Conservation (phyloP, 129 eudicot genomes). For the Glebionis coronaria region DNA sequence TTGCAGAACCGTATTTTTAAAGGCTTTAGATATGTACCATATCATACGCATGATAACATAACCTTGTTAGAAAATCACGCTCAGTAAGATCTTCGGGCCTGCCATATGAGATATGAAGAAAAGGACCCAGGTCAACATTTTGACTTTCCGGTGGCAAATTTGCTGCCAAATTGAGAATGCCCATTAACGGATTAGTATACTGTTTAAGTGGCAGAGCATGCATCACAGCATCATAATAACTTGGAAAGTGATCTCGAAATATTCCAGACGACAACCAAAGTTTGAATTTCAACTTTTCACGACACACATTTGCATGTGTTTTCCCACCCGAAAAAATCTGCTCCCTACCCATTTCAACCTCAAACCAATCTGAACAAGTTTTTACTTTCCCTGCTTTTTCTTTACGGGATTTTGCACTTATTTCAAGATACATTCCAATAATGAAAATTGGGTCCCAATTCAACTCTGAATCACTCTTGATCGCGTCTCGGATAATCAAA, state of each 20-base stretch:
- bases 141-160: conserved; percentile 51
- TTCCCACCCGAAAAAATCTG: conserved; percentile 67
- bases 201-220: conserved; percentile 61
- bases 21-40: conserved; percentile 42
- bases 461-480: conserved; percentile 39
- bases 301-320: conserved; percentile 53
- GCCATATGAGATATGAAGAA: conserved; percentile 71
- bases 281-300: conserved; percentile 59
- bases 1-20: background rate
- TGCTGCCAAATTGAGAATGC: conserved; percentile 62
- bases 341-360: conserved; percentile 63
- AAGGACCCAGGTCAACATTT: conserved; percentile 70
- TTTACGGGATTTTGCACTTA: conserved; percentile 36
- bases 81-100: conserved; percentile 72
- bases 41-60: conserved; percentile 73
- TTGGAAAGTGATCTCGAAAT: conserved; percentile 68
- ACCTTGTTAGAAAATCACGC: conserved; percentile 61
- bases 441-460: conserved; percentile 80
- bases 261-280: conserved; percentile 67
- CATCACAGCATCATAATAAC: conserved; percentile 53
- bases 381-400: conserved; percentile 32
- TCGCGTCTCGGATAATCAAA: conserved; percentile 56
- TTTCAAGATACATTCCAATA: conserved; percentile 66
- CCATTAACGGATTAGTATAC: conserved; percentile 62
- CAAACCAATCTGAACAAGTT: conserved; percentile 74